Conservation (phyloP, 441 rosid genomes). For the Euphorbia schlechtendalii region DNA sequence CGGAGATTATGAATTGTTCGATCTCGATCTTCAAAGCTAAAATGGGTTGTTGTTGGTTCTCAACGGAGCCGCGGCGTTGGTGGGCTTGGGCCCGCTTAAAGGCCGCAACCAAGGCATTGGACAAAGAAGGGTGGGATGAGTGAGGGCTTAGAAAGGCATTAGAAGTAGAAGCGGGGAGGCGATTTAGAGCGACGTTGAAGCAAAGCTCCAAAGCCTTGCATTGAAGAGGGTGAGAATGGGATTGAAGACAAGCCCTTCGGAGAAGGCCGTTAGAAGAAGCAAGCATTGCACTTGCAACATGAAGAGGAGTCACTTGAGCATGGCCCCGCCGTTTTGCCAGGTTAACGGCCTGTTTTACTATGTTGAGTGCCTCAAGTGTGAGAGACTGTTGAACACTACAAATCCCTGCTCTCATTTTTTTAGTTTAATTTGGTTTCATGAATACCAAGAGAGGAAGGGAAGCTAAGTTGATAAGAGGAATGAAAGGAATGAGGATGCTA, state of each 20-base stretch:
- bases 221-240: slow-evolving; percentile 71
- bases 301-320: slow-evolving; percentile 73
- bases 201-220: slow-evolving; percentile 72
- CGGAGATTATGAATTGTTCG: slow-evolving; percentile 73
- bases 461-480: no score
- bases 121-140: slow-evolving; percentile 44
- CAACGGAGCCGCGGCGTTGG: slow-evolving; percentile 65
- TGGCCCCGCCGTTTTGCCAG: slow-evolving; percentile 66
- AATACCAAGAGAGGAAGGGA: not conserved
- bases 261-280: slow-evolving; percentile 51
- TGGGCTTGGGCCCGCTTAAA: slow-evolving; percentile 77
- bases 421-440: slow-evolving; percentile 8
- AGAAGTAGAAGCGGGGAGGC: slow-evolving; percentile 58
- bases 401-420: slow-evolving; percentile 54
- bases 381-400: slow-evolving; percentile 52
- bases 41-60: slow-evolving; percentile 74
- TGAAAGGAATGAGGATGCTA: no score
- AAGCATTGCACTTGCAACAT: slow-evolving; percentile 64
- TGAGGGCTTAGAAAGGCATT: slow-evolving; percentile 40
- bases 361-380: slow-evolving; percentile 43
- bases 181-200: slow-evolving; percentile 65
- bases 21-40: slow-evolving; percentile 68
- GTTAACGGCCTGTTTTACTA: slow-evolving; percentile 52
- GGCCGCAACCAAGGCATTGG: slow-evolving; percentile 70
- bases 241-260: slow-evolving; percentile 54